phyloP scores from a whole-genome alignment of 148 eudicot species.

The Amaranthus palmeri region DNA sequence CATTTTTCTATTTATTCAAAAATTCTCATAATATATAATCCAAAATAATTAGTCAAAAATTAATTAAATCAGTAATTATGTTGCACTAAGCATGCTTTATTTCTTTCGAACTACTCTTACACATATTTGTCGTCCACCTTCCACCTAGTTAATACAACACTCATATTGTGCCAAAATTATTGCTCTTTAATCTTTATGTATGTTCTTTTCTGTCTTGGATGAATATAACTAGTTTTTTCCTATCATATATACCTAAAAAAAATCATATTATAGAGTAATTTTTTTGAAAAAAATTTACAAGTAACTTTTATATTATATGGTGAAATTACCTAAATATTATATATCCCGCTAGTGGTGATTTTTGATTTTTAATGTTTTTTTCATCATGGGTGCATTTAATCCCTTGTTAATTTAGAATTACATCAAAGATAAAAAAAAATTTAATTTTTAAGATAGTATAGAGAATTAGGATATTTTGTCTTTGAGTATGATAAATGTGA shows the following conservation, averaged over 20 bases:
- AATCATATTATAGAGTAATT: neutral
- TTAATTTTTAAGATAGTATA: too few species aligned
- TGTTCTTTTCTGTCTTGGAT: constrained; percentile 27
- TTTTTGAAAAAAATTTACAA: too few species aligned
- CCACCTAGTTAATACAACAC: constrained; percentile 24
- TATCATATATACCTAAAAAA: neutral
- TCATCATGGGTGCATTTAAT: too few species aligned
- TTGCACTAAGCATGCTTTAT: constrained; percentile 13
- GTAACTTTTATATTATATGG: too few species aligned
- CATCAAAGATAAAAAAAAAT: too few species aligned
- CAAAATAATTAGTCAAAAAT: constrained; percentile 6
- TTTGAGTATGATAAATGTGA: too few species aligned
- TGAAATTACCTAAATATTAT: too few species aligned
- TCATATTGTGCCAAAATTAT: constrained; percentile 26
- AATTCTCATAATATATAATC: neutral
- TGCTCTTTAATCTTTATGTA: constrained; percentile 1
- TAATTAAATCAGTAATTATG: constrained; percentile 6
- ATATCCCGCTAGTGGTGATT: too few species aligned
- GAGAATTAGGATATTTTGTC: too few species aligned
- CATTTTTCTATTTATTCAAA: neutral
- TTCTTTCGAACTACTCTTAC: constrained; percentile 27
- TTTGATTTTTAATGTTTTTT: too few species aligned
- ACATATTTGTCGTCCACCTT: constrained; percentile 20
- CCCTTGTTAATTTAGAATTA: too few species aligned
- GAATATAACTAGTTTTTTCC: neutral